Conservation (phyloP, 1,139 yeast species). For the Geotrichum siamense region DNA sequence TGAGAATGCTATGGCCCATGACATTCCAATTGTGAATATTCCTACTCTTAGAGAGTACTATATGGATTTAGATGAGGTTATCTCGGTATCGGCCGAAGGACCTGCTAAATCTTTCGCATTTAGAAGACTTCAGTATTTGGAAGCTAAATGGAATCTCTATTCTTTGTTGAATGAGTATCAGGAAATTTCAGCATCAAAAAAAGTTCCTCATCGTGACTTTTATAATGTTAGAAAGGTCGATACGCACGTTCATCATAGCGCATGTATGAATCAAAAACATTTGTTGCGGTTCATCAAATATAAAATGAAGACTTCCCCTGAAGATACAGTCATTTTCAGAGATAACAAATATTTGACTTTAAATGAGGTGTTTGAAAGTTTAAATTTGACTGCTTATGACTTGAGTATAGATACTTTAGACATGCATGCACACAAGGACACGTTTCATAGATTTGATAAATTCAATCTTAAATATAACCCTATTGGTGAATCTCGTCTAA, state of each 20-base stretch:
- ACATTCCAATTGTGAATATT: slow-evolving; percentile 46
- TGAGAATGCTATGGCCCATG: slow-evolving; percentile 27
- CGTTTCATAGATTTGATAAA: slow-evolving; percentile 96
- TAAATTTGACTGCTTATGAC: slow-evolving; percentile 88
- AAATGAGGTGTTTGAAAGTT: slow-evolving; percentile 79
- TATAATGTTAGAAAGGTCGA: slow-evolving; percentile 98
- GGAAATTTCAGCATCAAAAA: slow-evolving; percentile 77
- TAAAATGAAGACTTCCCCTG: slow-evolving; percentile 70
- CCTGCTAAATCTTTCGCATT: slow-evolving; percentile 97
- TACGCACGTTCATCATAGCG: slow-evolving; percentile 98
- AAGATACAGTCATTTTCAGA: slow-evolving; percentile 86
- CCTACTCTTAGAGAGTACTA: slow-evolving; percentile 82
- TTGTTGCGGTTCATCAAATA: slow-evolving; percentile 88
- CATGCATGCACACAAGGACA: slow-evolving; percentile 98
- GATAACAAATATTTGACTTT: slow-evolving; percentile 88
- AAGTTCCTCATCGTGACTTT: slow-evolving; percentile 91
- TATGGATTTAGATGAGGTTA: slow-evolving; percentile 66
- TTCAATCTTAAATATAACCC: slow-evolving; percentile 97
- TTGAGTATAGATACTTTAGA: slow-evolving; percentile 92
- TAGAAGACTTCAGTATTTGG: slow-evolving; percentile 84
- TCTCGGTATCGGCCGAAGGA: slow-evolving; percentile 77
- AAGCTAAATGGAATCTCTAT: slow-evolving; percentile 94
- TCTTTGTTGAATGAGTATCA: slow-evolving; percentile 82
- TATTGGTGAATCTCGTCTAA: slow-evolving; percentile 91
- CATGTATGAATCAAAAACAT: slow-evolving; percentile 98